Evolutionary conservation across 2,329 filamentous ascomycete genomes (phyloP).

Genomic region (Pseudopithomyces chartarum): DNA sequence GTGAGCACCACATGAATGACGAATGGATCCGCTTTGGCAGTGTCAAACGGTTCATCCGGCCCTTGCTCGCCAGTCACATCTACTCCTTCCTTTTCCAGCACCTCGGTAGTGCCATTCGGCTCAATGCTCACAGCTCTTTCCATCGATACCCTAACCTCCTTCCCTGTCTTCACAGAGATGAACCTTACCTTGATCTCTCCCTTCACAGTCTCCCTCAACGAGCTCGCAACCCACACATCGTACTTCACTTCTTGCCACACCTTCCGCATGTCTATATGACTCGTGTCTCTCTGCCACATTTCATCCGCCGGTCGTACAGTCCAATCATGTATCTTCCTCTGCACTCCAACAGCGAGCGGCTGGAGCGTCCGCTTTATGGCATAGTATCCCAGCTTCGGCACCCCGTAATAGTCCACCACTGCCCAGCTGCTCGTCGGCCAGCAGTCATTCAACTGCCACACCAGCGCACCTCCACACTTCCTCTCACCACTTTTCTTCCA

Average conservation of each 20-base stretch:
- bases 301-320: constrained; percentile 29
- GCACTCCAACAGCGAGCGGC: constrained; percentile 22
- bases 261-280: constrained; percentile 29
- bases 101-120: constrained; percentile 25
- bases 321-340: constrained; percentile 21
- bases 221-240: constrained; percentile 25
- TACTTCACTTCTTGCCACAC: constrained; percentile 25
- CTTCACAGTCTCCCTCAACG: constrained; percentile 5
- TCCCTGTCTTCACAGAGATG: constrained; percentile 19
- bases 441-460: constrained; percentile 36
- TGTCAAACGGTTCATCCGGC: constrained; percentile 14
- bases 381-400: constrained; percentile 29
- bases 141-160: constrained; percentile 9
- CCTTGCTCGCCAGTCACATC: constrained; percentile 9
- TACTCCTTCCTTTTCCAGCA: constrained; percentile 12
- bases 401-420: constrained; percentile 26
- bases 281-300: constrained; percentile 35
- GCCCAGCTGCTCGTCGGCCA: constrained; percentile 33
- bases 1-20: constrained; percentile 18
- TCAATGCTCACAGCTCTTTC: constrained; percentile 12
- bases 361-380: constrained; percentile 25
- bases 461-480: constrained; percentile 27
- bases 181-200: constrained; percentile 16
- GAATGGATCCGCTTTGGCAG: constrained; percentile 19
- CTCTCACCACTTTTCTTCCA: constrained; percentile 20